Evolutionary conservation across 192 early-diverging fungal genomes (phyloP).

Genomic region (Gonapodya sp.): DNA sequence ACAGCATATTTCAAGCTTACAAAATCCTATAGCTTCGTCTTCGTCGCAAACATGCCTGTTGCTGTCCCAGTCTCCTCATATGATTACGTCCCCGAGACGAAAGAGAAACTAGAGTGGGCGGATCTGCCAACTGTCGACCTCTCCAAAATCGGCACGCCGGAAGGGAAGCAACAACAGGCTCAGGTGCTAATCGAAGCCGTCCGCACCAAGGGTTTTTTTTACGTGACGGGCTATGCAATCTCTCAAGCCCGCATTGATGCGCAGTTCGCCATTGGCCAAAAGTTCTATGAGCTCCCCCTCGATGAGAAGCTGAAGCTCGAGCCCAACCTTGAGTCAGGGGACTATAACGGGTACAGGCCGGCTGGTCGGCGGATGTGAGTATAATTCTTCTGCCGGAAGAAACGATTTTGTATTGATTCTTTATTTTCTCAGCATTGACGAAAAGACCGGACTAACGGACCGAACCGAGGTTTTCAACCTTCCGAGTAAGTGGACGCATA

Average conservation of each 20-base stretch:
- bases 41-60: neutral
- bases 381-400: neutral
- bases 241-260: neutral
- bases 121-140: neutral
- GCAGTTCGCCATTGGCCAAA: conserved; percentile 6
- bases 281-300: conserved; percentile 6
- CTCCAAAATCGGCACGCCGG: neutral
- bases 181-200: neutral
- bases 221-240: neutral
- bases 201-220: neutral
- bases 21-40: neutral
- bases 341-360: conserved; percentile 1
- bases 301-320: conserved; percentile 6
- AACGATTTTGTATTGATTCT: neutral
- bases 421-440: conserved; percentile 1
- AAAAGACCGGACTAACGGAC: conserved; percentile 1
- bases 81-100: conserved; percentile 6
- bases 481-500: neutral
- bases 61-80: conserved; percentile 1
- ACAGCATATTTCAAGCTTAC: neutral
- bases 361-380: neutral
- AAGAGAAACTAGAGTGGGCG: neutral
- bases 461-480: conserved; percentile 10
- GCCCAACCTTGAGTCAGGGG: conserved; percentile 1
- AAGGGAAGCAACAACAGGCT: neutral